Evolutionary conservation across 495 filamentous ascomycete genomes (phyloP).

Genomic region (Daldinia loculata): DNA sequence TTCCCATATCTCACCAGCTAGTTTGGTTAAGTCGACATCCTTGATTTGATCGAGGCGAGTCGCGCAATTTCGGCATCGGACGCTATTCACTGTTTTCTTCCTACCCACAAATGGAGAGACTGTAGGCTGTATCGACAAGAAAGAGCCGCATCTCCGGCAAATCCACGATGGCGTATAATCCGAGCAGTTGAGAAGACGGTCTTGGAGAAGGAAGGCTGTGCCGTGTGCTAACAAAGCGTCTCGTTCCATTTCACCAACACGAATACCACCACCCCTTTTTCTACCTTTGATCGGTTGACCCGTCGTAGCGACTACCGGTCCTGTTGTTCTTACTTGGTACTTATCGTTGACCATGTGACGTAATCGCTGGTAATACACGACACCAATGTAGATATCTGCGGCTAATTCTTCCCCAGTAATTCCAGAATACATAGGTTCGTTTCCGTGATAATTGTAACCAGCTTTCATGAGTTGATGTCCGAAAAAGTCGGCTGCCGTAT

Average conservation of each 20-base stretch:
- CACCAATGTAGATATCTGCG: slow-evolving; percentile 94
- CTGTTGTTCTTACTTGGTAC: slow-evolving; percentile 97
- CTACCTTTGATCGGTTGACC: slow-evolving; percentile 97
- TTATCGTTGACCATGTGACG: slow-evolving; percentile 99
- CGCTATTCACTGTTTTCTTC: slow-evolving; percentile 58
- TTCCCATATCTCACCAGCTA: slow-evolving; percentile 83
- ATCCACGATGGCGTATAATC: slow-evolving; percentile 89
- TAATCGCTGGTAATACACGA: slow-evolving; percentile 97
- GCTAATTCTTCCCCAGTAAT: slow-evolving; percentile 94
- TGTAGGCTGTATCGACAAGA: slow-evolving; percentile 81
- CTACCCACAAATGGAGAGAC: slow-evolving; percentile 75
- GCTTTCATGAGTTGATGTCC: slow-evolving; percentile 92
- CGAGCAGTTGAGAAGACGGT: slow-evolving; percentile 95
- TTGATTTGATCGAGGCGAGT: slow-evolving; percentile 62
- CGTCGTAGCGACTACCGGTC: slow-evolving; percentile 84
- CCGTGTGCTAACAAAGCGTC: slow-evolving; percentile 95
- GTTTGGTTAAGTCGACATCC: slow-evolving; percentile 65
- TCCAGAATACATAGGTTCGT: slow-evolving; percentile 96
- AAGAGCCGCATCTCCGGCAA: slow-evolving; percentile 85
- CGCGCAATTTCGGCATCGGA: slow-evolving; percentile 88
- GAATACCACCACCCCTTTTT: slow-evolving; percentile 95
- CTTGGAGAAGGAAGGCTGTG: slow-evolving; percentile 91
- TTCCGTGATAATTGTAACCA: slow-evolving; percentile 97
- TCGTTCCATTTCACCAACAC: slow-evolving; percentile 98
- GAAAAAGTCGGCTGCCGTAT: slow-evolving; percentile 94